Evolutionary conservation across 1,284 basidiomycete species (phyloP).

Genomic region (Cutaneotrichosporon sp.): DNA sequence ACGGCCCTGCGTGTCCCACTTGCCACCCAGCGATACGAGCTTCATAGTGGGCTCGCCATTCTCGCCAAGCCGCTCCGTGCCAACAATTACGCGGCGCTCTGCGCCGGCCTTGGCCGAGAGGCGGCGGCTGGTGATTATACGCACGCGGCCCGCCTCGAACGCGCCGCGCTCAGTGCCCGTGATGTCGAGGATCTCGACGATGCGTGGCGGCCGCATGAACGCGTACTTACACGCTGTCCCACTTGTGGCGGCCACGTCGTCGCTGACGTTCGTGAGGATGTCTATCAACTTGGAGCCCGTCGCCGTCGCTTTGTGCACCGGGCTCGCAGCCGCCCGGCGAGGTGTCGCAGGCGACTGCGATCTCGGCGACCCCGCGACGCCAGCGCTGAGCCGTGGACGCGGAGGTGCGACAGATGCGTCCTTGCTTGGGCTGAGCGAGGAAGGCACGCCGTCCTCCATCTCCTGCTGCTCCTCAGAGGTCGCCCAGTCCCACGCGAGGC

Average conservation of each 20-base stretch:
- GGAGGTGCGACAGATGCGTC: neutral
- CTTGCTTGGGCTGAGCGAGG: neutral
- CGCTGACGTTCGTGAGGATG: conserved; percentile 4
- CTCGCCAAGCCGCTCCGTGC: conserved; percentile 13
- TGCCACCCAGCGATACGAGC: conserved; percentile 34
- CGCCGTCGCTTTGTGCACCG: neutral
- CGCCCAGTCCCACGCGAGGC: conserved; percentile 78
- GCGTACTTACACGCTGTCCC: conserved; percentile 23
- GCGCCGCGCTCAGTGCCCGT: conserved; percentile 40
- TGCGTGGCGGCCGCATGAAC: conserved; percentile 23
- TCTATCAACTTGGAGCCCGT: neutral
- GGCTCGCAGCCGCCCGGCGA: neutral
- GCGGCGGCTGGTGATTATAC: conserved; percentile 50
- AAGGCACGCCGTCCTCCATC: conserved; percentile 4
- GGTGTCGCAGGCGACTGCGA: conserved; percentile 3
- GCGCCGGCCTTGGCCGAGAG: conserved; percentile 50
- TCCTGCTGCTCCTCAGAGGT: conserved; percentile 35
- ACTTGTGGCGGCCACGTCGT: conserved; percentile 10
- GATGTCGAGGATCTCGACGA: conserved; percentile 35
- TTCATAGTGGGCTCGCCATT: conserved; percentile 20
- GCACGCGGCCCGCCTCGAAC: conserved; percentile 33
- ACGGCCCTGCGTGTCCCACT: conserved; percentile 31
- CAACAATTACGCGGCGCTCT: conserved; percentile 42
- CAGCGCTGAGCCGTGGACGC: neutral
- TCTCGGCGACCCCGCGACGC: neutral